Evolutionary conservation across 768 basidiomycete species (phyloP).

Genomic region (Heimioporus sp.): DNA sequence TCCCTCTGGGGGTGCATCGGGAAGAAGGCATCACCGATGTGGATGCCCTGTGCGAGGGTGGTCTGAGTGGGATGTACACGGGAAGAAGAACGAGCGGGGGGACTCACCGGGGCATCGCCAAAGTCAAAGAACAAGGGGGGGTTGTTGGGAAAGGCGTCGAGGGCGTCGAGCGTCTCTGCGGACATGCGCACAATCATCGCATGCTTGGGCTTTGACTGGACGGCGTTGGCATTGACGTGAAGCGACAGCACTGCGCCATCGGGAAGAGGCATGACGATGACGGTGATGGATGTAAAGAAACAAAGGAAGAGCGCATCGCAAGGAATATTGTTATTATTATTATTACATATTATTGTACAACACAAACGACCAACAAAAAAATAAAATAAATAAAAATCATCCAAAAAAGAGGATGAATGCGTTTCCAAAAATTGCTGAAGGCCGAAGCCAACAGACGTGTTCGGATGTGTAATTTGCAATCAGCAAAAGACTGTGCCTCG

Average conservation of each 20-base stretch:
- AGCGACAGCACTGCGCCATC: conserved; percentile 52
- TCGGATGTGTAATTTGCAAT: conserved; percentile 98
- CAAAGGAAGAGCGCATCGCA: no score
- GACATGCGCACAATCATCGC: conserved; percentile 80
- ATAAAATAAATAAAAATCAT: no score
- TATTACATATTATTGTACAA: no score
- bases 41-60: conserved; percentile 50
- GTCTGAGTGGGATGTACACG: not conserved
- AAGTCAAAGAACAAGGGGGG: conserved; percentile 60
- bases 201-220: conserved; percentile 61
- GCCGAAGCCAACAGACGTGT: conserved; percentile 88
- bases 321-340: no score
- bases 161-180: conserved; percentile 66
- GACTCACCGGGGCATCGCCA: conserved; percentile 54
- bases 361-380: no score
- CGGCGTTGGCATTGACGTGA: conserved; percentile 51
- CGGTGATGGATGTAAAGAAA: not conserved
- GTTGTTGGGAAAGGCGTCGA: conserved; percentile 46
- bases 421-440: conserved; percentile 89
- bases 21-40: conserved; percentile 64
- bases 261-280: conserved; percentile 63
- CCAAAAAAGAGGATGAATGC: not conserved
- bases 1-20: conserved; percentile 56
- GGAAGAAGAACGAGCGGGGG: not conserved
- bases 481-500: conserved; percentile 95